Evolutionary conservation across 2,329 filamentous ascomycete genomes (phyloP), one percentile per base, ranked within the genome.

Genomic region (Tympanopsis confertula): DNA sequence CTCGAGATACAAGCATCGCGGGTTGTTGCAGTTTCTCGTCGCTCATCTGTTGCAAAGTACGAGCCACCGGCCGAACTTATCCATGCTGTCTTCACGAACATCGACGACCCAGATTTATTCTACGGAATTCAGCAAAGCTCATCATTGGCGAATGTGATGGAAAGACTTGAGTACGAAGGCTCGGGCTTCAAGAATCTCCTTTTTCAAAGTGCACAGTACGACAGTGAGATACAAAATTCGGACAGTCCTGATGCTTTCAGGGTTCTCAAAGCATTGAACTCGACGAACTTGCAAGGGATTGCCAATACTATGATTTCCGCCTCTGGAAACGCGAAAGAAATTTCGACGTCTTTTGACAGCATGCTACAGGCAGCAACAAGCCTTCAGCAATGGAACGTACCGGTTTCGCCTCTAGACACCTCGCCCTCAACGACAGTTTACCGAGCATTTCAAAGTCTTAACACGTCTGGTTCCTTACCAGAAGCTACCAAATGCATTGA

Each of bases 61-160:
- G 53, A 65, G 35, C 62, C 78, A 19, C 72, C 84, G 5, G 69
- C 73, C 3, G 75, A 84, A 20, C 67, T 93, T 1, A 65, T 96
- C 12, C 68, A 94, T 33, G 66, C 73, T 1, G 88, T 98, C 3
- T 98, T 91, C 54, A 82, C 86, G 52, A 89, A 86, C 42, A 83
- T 98, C 35, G 88, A 95, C 51, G 93, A 99, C 50, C 89, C 88
- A 2, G 91, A 99, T 55, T 82, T 87, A 1, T 98, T 94, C 55
- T 98, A 98, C 52, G 93, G 91, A 3, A 70, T 95, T 5, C 75
- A 85, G 30, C 83, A 93, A 55, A 74, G 75, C 29, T 74, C 86
- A 5, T 87, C 78, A 40, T 61, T 98, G 13, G 67, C 73, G 13
- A 86, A 82, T 10, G 82, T 96, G 1, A 66, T 96, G 41, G 74